These are phyloP conservation scores for Candida sonorensis DNA, from an alignment of 805 yeast genomes.

Conservation along the genomic window DNA sequence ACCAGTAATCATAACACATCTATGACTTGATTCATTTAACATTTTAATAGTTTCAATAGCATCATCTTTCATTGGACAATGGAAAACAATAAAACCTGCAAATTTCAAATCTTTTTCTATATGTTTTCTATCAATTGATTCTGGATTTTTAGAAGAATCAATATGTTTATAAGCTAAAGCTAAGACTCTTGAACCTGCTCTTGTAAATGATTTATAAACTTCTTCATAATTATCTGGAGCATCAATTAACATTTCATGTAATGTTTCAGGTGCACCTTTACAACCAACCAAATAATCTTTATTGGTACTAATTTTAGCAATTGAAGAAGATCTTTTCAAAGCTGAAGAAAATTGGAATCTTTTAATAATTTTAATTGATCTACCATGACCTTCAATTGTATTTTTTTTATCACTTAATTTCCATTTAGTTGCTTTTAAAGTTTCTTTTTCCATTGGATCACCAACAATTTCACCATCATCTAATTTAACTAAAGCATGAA, in stretches of 20 bases:
- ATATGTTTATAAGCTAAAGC: constrained; percentile 86
- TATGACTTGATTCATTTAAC: constrained; percentile 93
- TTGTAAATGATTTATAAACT: constrained; percentile 81
- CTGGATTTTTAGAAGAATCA: constrained; percentile 39
- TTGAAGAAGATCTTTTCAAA: constrained; percentile 87
- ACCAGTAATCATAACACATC: constrained; percentile 97
- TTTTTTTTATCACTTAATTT: constrained; percentile 65
- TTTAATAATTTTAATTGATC: constrained; percentile 64
- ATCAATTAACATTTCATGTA: constrained; percentile 62
- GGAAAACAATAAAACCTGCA: constrained; percentile 94
- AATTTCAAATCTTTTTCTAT: constrained; percentile 71
- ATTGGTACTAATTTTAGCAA: constrained; percentile 44
- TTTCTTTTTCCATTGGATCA: constrained; percentile 98
- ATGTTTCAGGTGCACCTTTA: constrained; percentile 98
- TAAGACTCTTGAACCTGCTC: constrained; percentile 93
- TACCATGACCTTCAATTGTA: constrained; percentile 40
- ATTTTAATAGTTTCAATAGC: constrained; percentile 85
- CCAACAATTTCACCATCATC: constrained; percentile 98
- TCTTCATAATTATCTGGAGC: constrained; percentile 81
- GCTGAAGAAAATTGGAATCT: constrained; percentile 97
- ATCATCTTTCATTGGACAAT: constrained; percentile 92
- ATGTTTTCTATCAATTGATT: constrained; percentile 61
- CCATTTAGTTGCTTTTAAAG: constrained; percentile 85
- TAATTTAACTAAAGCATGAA: constrained; percentile 89
- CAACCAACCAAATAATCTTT: constrained; percentile 65